Percentiles rank a stretch among this genome's conserved stretches.
These are phyloP conservation scores for Elaphomyces granulatus DNA, from an alignment of 495 filamentous ascomycete species.

Conservation along the genomic window DNA sequence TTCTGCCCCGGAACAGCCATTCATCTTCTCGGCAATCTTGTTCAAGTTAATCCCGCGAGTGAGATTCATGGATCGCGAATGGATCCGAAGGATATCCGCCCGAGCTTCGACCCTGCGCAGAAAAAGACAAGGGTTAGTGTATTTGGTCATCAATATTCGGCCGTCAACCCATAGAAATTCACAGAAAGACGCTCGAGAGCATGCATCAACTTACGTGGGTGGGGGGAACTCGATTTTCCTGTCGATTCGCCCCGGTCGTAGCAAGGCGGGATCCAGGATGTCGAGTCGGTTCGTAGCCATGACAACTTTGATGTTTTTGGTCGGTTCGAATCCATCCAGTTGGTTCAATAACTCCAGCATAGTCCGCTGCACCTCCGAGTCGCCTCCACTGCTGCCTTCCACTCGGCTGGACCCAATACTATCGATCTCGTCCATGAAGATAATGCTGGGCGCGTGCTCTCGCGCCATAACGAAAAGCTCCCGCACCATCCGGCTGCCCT, in stretches of 20 bases:
- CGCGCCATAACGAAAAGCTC: slow-evolving; percentile 98
- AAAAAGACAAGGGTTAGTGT: slow-evolving; percentile 2
- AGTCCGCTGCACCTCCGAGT: slow-evolving; percentile 99
- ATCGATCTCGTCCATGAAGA: slow-evolving; percentile 99
- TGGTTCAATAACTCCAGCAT: slow-evolving; percentile 98
- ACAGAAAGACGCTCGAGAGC: no score
- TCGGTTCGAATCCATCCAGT: slow-evolving; percentile 96
- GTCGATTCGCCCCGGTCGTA: slow-evolving; percentile 93
- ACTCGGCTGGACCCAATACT: slow-evolving; percentile 95
- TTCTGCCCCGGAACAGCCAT: slow-evolving; percentile 93
- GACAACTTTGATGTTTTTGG: slow-evolving; percentile 99
- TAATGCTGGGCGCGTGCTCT: slow-evolving; percentile 98
- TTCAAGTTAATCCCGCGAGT: slow-evolving; percentile 94
- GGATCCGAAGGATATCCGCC: slow-evolving; percentile 95
- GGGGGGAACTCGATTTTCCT: slow-evolving; percentile 99
- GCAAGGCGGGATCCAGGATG: slow-evolving; percentile 86
- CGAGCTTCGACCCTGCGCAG: slow-evolving; percentile 78
- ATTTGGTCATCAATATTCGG: slow-evolving; percentile 7
- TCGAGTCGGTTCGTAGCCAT: slow-evolving; percentile 98
- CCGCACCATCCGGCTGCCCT: slow-evolving; percentile 95
- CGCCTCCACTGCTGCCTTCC: slow-evolving; percentile 84
- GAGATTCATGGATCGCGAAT: slow-evolving; percentile 94
- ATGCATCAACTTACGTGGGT: slow-evolving; percentile 52
- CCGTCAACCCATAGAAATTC: neutral
- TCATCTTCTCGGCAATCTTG: slow-evolving; percentile 99